Evolutionary conservation across 169 alveolate species (phyloP), one percentile per base, ranked within the genome.

Genomic region (Plasmodium chabaudi): DNA sequence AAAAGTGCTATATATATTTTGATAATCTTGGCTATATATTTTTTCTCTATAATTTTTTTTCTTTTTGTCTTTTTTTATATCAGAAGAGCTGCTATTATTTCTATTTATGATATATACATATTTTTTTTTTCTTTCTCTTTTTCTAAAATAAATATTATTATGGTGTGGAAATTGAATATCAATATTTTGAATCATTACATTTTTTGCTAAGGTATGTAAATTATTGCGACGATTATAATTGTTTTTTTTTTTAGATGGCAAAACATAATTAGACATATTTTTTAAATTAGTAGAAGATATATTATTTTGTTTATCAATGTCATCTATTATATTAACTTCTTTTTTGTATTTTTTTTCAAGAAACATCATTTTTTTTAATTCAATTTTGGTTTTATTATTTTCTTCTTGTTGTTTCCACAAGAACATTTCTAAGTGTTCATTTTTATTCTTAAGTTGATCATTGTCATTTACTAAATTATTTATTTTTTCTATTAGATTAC

Each of bases 401-500:
- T 86, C 91, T 56, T 86, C 75, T 70, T 51, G 21, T 23, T 86
- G 87, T 57, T 59, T 86, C 59, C 44, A 46, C 13, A 87, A 68
- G 34, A 65, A 57, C 53, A 59, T 27, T 72, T 86, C 91, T 72
- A 86, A 34, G 46, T 69, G 86, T 9, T 86, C 87, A 63, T 86
- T 86, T 57, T 39, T 86, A 23, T 69, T 86, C 42, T 23, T 69
- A 10, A 86, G 74, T 86, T 86, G 57, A 57, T 86, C 87, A 86
- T 86, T 86, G 25, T 69, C 73, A 23, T 57, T 44, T 27, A 46
- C 34, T 46, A 86, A 65, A 46, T 55, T 69, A 72, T 70, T 86
- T 46, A 86, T 69, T 70, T 86, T 70, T 2, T 69, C 91, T 51
- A 42, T 64, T 70, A 86, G 71, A 42, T 53, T 86, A 39, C 71